phyloP scores from a whole-genome alignment of 768 basidiomycete genomes.

The Rhodotorula babjevae region DNA sequence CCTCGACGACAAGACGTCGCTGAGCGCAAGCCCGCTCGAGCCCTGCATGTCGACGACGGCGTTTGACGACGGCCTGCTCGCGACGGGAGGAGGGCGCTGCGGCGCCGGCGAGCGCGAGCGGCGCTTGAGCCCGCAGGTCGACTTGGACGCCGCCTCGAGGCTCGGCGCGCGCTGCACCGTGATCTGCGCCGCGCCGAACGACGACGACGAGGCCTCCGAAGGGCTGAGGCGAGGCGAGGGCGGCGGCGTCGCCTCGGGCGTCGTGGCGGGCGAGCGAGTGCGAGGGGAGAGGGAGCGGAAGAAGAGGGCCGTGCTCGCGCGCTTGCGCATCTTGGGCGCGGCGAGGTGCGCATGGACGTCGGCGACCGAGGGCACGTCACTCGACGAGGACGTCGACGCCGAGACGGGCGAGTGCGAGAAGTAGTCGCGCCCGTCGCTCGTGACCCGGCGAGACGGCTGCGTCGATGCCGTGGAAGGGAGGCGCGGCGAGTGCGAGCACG shows the following conservation, averaged over 20 bases:
- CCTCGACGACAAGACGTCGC: background rate
- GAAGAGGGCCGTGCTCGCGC: background rate
- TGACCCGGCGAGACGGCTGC: background rate
- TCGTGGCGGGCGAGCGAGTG: background rate
- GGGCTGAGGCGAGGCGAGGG: background rate
- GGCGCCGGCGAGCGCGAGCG: background rate
- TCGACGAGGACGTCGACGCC: background rate
- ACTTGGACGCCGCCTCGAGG: background rate
- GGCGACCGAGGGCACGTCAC: background rate
- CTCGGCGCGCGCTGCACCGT: background rate
- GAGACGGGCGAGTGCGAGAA: background rate
- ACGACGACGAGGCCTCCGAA: background rate
- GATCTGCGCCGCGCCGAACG: background rate
- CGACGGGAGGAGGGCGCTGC: background rate
- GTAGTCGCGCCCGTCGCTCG: background rate
- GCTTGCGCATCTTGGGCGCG: background rate
- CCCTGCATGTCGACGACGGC: background rate
- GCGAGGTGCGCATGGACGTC: background rate
- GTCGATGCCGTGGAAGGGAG: background rate
- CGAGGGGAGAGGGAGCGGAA: background rate
- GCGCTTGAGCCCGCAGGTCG: background rate
- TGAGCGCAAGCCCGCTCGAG: background rate
- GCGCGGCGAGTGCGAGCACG: background rate
- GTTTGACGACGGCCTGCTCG: background rate
- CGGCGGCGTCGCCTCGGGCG: background rate